Base-by-base conservation (phyloP, 768 basidiomycete genomes). In the Psilocybe tampanensis region DNA sequence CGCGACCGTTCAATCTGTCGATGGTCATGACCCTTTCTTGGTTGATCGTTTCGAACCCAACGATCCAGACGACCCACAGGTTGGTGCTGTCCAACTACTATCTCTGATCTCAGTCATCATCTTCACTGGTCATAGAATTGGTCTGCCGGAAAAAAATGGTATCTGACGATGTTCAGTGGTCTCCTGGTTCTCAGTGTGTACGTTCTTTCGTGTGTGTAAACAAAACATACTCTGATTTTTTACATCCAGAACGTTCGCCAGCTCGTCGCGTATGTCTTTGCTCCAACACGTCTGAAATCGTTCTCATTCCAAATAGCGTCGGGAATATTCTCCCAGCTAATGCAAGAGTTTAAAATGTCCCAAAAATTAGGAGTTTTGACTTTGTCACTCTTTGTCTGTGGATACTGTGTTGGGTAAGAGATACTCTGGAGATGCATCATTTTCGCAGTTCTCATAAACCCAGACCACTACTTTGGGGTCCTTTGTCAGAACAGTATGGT, bases 301-400 rank as follows among this genome's bases (percentile, higher is more conserved):
- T 52, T 47, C 47, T 39, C 29, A 50, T 17, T 9, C 49, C 41
- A 3, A 34, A 22, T 45, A 79, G 76, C 86, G 1, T 74, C 83
- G 23, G 78, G 81, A 5, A 73, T 85, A 54, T 69, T 81, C 26
- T 66, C 70, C 1, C 64, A 75, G 17, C 64, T 89, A 34, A 74
- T 73, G 59, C 54, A 74, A 8, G 68, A 82, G 32, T 86, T 86
- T 58, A 60, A 72, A 9, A 75, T 88, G 64, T 77, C 80, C 5
- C 18, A 70, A 26, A 84, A 82, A 64, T 75, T 85, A 22, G 84
- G 73, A 5, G 78, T 75, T 8, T 74, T 88, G 45, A 81, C 80
- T 0, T 76, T 88, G 29, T 81, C 87, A 2, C 75, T 89, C 3
- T 89, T 88, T 66, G 80, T 89, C 13, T 77, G 76, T n/a, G 87